These are phyloP conservation scores for Xylaria sp. DNA, from an alignment of 2,329 filamentous ascomycete species.

Conservation along the genomic window DNA sequence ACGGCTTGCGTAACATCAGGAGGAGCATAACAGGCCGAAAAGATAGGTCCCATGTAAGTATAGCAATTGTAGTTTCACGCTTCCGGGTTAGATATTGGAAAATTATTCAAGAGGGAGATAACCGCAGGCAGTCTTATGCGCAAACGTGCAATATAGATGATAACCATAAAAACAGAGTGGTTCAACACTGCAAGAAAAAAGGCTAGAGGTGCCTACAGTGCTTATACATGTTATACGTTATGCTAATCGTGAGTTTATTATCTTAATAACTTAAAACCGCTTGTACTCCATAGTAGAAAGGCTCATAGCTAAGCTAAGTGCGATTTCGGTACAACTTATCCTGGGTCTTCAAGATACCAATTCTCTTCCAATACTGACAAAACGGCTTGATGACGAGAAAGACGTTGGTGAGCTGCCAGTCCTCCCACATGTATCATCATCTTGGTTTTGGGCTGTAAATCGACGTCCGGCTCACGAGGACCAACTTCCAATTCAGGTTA, in stretches of 20 bases:
- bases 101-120: neutral
- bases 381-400: neutral
- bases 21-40: neutral
- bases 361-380: neutral
- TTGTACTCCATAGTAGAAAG: neutral
- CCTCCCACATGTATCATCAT: neutral
- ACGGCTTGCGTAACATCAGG: too few relatives aligned
- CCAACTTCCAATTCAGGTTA: neutral
- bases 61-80: neutral
- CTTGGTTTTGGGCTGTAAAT: conserved; percentile 6
- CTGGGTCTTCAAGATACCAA: conserved; percentile 5
- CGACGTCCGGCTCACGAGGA: neutral
- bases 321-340: conserved; percentile 1
- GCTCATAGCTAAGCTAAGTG: neutral
- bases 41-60: too few relatives aligned
- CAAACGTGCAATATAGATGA: neutral
- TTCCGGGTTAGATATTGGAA: neutral
- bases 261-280: too few relatives aligned
- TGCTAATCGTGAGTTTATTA: neutral
- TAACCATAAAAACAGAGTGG: neutral
- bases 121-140: neutral
- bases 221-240: neutral
- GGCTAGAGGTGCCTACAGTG: neutral
- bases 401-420: conserved; percentile 6
- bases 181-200: neutral